Percentiles rank a stretch among this genome's conserved stretches.
These are phyloP conservation scores for Arabidopsis arenosa DNA, from an alignment of 345 rosid species.

Conservation along the genomic window DNA sequence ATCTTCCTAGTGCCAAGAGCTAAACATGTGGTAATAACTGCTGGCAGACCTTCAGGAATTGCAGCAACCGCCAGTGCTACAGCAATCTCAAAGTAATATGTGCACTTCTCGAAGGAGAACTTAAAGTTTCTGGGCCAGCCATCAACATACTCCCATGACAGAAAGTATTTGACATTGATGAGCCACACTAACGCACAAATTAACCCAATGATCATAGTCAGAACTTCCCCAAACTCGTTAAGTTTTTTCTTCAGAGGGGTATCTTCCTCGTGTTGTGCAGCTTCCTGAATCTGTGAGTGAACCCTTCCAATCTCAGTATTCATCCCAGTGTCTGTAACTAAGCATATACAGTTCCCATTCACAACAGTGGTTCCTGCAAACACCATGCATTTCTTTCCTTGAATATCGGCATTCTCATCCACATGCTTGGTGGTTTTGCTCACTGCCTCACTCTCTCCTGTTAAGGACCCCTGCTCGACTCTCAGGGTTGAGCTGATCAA, in stretches of 20 bases:
- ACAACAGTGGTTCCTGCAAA: slow-evolving; percentile 93
- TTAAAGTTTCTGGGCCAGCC: slow-evolving; percentile 90
- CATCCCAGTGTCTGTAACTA: slow-evolving; percentile 87
- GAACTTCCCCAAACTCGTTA: slow-evolving; percentile 83
- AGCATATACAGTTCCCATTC: slow-evolving; percentile 80
- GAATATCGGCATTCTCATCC: slow-evolving; percentile 72
- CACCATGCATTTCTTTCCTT: slow-evolving; percentile 86
- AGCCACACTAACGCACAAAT: slow-evolving; percentile 92
- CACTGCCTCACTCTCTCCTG: slow-evolving; percentile 94
- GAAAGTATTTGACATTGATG: slow-evolving; percentile 89
- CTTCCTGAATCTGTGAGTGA: slow-evolving; percentile 95
- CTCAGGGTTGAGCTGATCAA: slow-evolving; percentile 81
- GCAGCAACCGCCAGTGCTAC: slow-evolving; percentile 98
- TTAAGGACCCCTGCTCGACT: slow-evolving; percentile 87
- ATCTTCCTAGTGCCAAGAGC: slow-evolving; percentile 96
- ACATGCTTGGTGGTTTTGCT: slow-evolving; percentile 75
- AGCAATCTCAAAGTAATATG: slow-evolving; percentile 96
- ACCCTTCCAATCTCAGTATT: slow-evolving; percentile 86
- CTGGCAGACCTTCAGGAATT: slow-evolving; percentile 96
- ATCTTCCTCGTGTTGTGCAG: slow-evolving; percentile 81
- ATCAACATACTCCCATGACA: slow-evolving; percentile 89
- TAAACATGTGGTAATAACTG: slow-evolving; percentile 94
- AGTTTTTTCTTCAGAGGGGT: slow-evolving; percentile 94
- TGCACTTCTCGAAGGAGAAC: slow-evolving; percentile 96
- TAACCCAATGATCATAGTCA: slow-evolving; percentile 81